A percentile compares a stretch with the other conserved stretches of the same genome.
These are phyloP conservation scores for Emericellopsis atlantica DNA, from an alignment of 2,329 filamentous ascomycete genomes.

Conservation along the genomic window DNA sequence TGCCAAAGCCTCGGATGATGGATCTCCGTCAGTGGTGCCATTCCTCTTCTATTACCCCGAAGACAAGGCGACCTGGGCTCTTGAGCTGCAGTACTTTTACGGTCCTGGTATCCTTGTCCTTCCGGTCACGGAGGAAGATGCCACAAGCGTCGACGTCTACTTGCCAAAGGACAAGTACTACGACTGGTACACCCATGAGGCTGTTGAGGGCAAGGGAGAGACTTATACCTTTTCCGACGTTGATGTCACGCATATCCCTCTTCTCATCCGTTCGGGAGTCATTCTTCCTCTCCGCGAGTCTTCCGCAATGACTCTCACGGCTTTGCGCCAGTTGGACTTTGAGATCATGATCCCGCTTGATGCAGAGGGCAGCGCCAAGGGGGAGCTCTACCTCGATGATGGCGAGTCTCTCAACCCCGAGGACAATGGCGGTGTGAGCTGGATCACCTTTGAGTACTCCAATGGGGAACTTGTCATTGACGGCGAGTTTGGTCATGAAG, in stretches of 20 bases:
- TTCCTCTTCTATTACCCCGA: constrained; percentile 59
- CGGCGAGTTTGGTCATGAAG: constrained; percentile 41
- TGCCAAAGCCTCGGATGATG: constrained; percentile 43
- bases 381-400: constrained; percentile 66
- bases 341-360: constrained; percentile 58
- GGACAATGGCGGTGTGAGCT: constrained; percentile 23
- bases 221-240: constrained; percentile 21
- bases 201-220: constrained; percentile 25
- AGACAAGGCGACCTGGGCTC: constrained; percentile 28
- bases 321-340: constrained; percentile 53
- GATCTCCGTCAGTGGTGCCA: constrained; percentile 54
- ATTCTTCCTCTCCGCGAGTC: constrained; percentile 49
- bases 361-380: constrained; percentile 47
- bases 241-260: constrained; percentile 40
- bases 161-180: constrained; percentile 37
- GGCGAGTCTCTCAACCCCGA: constrained; percentile 54
- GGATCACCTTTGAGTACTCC: constrained; percentile 47
- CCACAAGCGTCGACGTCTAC: constrained; percentile 30
- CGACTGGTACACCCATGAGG: constrained; percentile 35
- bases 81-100: constrained; percentile 39
- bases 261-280: constrained; percentile 52
- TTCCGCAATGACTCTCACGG: constrained; percentile 49
- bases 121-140: constrained; percentile 31
- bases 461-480: constrained; percentile 33
- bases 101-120: constrained; percentile 33